Conservation (phyloP, 805 yeast genomes). For the Ascoidea rubescens region DNA sequence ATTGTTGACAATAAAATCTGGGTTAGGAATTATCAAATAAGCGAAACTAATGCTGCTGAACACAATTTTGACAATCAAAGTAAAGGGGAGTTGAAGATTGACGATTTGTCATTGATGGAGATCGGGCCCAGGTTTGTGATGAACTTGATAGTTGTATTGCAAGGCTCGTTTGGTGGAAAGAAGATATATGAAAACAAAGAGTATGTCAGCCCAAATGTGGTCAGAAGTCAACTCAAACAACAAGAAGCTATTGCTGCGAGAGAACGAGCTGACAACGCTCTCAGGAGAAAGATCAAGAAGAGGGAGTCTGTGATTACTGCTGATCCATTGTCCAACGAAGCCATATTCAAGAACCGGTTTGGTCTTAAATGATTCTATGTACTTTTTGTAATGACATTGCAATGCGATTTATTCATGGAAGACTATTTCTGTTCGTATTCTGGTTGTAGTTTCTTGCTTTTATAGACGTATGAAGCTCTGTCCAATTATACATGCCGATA, state of each 20-base stretch:
- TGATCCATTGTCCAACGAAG: conserved; percentile 75
- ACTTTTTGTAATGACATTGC: too few species aligned
- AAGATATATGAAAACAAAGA: conserved; percentile 94
- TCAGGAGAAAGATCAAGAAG: conserved; percentile 58
- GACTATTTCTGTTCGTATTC: too few species aligned
- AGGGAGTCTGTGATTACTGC: conserved; percentile 61
- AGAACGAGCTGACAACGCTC: conserved; percentile 66
- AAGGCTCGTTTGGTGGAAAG: conserved; percentile 97
- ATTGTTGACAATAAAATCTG: conserved; percentile 89
- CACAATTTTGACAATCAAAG: conserved; percentile 27
- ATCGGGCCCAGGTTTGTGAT: conserved; percentile 94
- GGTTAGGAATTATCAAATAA: conserved; percentile 90
- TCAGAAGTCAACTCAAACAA: conserved; percentile 76
- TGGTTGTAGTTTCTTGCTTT: too few species aligned
- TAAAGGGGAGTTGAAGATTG: conserved; percentile 13
- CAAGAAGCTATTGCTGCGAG: conserved; percentile 71
- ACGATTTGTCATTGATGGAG: conserved; percentile 72
- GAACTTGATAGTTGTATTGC: conserved; percentile 80
- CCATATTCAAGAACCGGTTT: conserved; percentile 40
- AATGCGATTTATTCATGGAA: too few species aligned
- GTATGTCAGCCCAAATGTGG: conserved; percentile 90
- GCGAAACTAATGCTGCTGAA: conserved; percentile 36
- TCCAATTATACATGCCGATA: too few species aligned
- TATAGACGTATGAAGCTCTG: too few species aligned
- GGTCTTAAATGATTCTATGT: too few species aligned